Base-by-base conservation (phyloP, 192 early-diverging fungal species). In the Kappamyces sp. region DNA sequence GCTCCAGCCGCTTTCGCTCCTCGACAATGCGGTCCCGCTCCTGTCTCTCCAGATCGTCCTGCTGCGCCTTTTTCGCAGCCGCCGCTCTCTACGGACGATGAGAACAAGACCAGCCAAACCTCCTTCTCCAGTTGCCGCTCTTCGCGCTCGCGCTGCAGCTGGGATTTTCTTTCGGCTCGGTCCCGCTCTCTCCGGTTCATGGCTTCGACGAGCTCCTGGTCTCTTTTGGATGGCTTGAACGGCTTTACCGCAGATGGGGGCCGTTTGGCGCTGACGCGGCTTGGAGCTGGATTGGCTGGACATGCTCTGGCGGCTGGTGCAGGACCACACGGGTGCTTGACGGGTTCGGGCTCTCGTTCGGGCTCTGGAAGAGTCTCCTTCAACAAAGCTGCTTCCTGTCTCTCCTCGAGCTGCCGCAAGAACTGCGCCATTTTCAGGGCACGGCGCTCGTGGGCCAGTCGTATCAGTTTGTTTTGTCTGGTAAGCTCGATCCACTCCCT, bases 101-200 rank as follows among this genome's bases (percentile, higher is more conserved):
- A 22, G 22, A 22, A 22, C 22, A 22, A 22, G 22, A 22, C 22
- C 22, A 22, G 22, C 22, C 22, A 22, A 22, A 22, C 22, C 22
- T 22, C 55, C 42, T 58, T 7, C n/a, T 38, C 11, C 47, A 47
- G 41, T 45, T 45, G 9, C 22, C 5, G 2, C 4, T 31, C 34
- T 3, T 22, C 14, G 33, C 36, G 30, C 12, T 36, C 43, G 12
- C 6, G 33, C 35, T 58, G 33, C 2, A 37, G 3, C 35, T 58
- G 22, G 0, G 33, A 3, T 45, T 58, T 42, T 29, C 36, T 42
- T 3, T 36, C 2, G 35, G 12, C 7, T 6, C 55, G 39, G 9
- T 22, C 9, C 8, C 35, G 39, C 11, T 58, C 55, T 45, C 55
- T 3, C 14, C 47, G 4, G 12, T 58, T 45, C 55, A 58, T 58